These are phyloP conservation scores for Yarrowia phangngaensis DNA, from an alignment of 805 yeast genomes.

Conservation along the genomic window DNA sequence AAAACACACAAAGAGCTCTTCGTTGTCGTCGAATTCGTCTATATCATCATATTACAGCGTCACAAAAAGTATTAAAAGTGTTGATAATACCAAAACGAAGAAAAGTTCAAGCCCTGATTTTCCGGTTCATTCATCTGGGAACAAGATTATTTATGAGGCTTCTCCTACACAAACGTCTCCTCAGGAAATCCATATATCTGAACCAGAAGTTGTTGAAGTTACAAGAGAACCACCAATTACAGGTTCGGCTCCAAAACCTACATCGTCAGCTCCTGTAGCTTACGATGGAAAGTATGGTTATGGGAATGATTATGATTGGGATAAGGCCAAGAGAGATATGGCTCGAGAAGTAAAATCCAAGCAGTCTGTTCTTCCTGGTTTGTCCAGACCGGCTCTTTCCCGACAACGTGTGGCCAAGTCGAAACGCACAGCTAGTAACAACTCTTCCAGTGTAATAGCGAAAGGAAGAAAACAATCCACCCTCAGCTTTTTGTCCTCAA, in stretches of 20 bases:
- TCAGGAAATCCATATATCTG: no score
- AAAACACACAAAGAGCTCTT: not conserved
- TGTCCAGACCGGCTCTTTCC: not conserved
- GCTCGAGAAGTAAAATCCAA: not conserved
- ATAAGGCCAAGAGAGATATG: not conserved
- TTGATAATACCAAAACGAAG: not conserved
- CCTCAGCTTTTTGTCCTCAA: slow-evolving; percentile 8
- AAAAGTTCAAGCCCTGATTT: no score
- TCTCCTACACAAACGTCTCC: no score
- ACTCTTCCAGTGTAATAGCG: not conserved
- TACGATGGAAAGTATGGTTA: slow-evolving; percentile 10
- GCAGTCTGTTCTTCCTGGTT: slow-evolving; percentile 1
- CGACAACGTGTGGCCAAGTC: not conserved
- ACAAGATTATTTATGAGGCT: not conserved
- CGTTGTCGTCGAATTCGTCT: not conserved
- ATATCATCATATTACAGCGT: slow-evolving; percentile 1
- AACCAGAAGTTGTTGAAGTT: no score
- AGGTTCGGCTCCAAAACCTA: not conserved
- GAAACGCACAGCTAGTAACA: slow-evolving; percentile 1
- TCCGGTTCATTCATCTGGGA: not conserved
- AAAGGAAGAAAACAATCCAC: slow-evolving; percentile 14
- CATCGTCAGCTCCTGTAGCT: not conserved
- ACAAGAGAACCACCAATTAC: no score
- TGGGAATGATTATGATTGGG: slow-evolving; percentile 18
- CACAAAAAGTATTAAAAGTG: not conserved